Evolutionary conservation across 495 filamentous ascomycete genomes (phyloP).

Genomic region (Talaromyces ruber): DNA sequence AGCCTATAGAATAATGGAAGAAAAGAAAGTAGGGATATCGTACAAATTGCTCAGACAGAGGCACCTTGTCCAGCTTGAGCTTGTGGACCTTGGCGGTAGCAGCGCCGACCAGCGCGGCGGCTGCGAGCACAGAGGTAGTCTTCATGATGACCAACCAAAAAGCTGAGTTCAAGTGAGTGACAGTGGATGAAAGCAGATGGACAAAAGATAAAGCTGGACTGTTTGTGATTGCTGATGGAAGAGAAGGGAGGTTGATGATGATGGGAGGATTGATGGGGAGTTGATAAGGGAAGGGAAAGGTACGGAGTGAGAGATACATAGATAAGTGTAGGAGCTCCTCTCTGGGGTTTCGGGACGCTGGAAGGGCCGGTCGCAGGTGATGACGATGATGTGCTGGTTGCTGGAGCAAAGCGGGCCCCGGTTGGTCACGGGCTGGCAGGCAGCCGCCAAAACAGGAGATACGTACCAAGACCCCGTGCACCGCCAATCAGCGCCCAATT

Average conservation of each 20-base stretch:
- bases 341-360: constrained; percentile 18
- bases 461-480: too few relatives aligned
- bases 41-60: constrained; percentile 87
- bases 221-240: constrained; percentile 9
- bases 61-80: constrained; percentile 95
- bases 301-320: constrained; percentile 6
- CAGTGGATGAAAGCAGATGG: not conserved
- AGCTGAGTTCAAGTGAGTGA: constrained; percentile 9
- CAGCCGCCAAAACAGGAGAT: not conserved
- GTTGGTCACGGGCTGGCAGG: not conserved
- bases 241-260: constrained; percentile 9
- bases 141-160: constrained; percentile 60
- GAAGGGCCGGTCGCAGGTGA: not conserved
- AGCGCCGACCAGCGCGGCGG: constrained; percentile 73
- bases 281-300: constrained; percentile 9
- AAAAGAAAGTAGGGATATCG: constrained; percentile 21
- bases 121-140: constrained; percentile 62
- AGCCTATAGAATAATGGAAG: not conserved
- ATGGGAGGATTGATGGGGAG: constrained; percentile 4
- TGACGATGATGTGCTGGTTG: constrained; percentile 1
- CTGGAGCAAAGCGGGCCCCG: constrained; percentile 2
- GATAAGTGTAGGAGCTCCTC: constrained; percentile 11
- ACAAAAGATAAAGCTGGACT: not conserved
- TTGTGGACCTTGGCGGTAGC: constrained; percentile 80
- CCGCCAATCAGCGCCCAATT: not conserved